Evolutionary conservation across 768 basidiomycete genomes (phyloP), one percentile per base, ranked within the genome.

Genomic region (Leccinellum rugosiceps): DNA sequence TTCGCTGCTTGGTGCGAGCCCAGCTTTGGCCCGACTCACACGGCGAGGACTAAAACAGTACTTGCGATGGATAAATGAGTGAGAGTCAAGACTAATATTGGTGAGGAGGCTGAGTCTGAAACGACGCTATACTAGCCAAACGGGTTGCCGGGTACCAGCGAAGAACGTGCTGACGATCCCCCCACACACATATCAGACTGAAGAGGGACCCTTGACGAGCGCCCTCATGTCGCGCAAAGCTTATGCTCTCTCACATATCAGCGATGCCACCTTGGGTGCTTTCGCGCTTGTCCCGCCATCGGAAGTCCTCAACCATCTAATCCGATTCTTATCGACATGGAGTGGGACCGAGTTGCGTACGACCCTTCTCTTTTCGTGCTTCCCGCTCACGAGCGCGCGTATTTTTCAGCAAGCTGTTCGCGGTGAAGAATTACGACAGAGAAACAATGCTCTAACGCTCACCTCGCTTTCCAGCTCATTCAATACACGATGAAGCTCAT

Each of bases 291-390:
- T 88, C 10, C 81, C 81, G 25, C 78, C 83, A 1, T 87, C 87
- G 7, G 77, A 84, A 59, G 83, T 79, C 6, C 69, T 93, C 45
- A 79, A 91, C 64, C 90, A 91, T 70, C 76, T 90, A 9, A 78
- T 90, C 38, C 78, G 88, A 65, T 92, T 84, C 67, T 76, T 93
- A 52, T 84, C 87, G 55, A 90, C 90, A 64, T 92, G 89, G 88
- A 87, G 84, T 69, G 91, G 91, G 26, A 90, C 83, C 82, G 92
- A 94, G 91, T 92, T 69, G 76, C 70, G 84, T 84, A 60, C 60
- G 30, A 32, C 35, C 58, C 26, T 61, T 48, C 58, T 65, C 23
- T 35, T 28, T 57, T 46, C 38, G 44, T 46, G 38, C 47, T 46
- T 21, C 41, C 26, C 41, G 51, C 69, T 63, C 51, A 63, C 55